phyloP scores from a whole-genome alignment of 805 yeast species.

The Teunomyces tritomae region DNA sequence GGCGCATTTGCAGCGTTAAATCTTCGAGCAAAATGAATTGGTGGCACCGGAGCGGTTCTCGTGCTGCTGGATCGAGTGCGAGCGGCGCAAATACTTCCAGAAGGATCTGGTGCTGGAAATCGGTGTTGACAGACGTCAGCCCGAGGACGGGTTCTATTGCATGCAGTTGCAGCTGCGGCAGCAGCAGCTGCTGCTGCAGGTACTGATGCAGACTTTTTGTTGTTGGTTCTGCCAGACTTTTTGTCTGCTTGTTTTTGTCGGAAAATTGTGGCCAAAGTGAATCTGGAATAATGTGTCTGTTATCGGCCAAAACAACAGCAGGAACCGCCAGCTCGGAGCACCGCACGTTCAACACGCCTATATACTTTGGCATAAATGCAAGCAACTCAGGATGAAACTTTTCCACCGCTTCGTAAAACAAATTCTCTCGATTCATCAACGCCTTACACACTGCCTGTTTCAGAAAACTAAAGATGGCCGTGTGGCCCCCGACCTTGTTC shows the following conservation, averaged over 20 bases:
- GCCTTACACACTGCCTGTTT: conserved; percentile 93
- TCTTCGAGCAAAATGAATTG: conserved; percentile 88
- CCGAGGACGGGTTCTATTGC: too few species aligned
- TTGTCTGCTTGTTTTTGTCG: conserved; percentile 7
- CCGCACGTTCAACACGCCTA: conserved; percentile 91
- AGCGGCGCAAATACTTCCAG: conserved; percentile 36
- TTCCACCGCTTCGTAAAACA: conserved; percentile 90
- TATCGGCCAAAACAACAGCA: conserved; percentile 90
- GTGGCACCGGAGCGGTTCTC: conserved; percentile 58
- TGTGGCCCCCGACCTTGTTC: conserved; percentile 97
- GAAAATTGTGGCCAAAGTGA: conserved; percentile 68
- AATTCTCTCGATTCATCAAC: conserved; percentile 82
- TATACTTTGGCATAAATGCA: conserved; percentile 87
- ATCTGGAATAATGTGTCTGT: conserved; percentile 86
- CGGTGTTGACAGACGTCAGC: conserved; percentile 33
- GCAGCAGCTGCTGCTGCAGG: too few species aligned
- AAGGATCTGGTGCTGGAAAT: conserved; percentile 37
- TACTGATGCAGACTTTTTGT: conserved; percentile 1
- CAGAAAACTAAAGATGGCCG: conserved; percentile 91
- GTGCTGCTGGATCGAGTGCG: conserved; percentile 12
- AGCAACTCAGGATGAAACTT: conserved; percentile 69
- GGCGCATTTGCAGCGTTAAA: conserved; percentile 73
- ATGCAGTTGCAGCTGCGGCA: conserved; percentile 26
- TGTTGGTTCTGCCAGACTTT: background rate
- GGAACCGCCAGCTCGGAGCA: conserved; percentile 61